phyloP scores from a whole-genome alignment of 2,329 filamentous ascomycete genomes.

The Stenocarpella maydis region DNA sequence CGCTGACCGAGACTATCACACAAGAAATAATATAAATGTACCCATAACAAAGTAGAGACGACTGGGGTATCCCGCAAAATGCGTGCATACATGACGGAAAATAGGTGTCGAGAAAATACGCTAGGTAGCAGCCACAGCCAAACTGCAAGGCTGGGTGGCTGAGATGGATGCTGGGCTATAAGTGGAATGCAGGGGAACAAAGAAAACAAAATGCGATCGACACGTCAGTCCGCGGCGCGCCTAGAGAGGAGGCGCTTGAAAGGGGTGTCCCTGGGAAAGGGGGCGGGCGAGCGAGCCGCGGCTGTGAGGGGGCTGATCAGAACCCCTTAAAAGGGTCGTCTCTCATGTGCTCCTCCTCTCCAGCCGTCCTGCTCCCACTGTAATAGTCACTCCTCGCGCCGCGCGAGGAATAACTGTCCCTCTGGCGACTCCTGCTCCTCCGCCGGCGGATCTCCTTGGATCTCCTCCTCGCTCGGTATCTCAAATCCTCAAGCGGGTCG shows the following conservation, averaged over 20 bases:
- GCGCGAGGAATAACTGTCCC: constrained; percentile 60
- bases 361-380: constrained; percentile 54
- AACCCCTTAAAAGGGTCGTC: constrained; percentile 72
- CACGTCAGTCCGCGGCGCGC: background rate
- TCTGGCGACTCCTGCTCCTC: constrained; percentile 60
- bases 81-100: background rate
- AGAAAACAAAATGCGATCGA: constrained; percentile 5
- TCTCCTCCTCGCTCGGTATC: constrained; percentile 56
- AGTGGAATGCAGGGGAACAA: background rate
- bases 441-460: constrained; percentile 63
- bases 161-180: background rate
- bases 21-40: constrained; percentile 18
- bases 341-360: constrained; percentile 63
- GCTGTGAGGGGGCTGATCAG: constrained; percentile 43
- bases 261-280: background rate
- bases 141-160: background rate
- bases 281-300: background rate
- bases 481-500: constrained; percentile 60
- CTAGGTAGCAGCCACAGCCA: constrained; percentile 3
- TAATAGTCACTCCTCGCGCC: constrained; percentile 53
- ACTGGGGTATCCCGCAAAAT: constrained; percentile 18
- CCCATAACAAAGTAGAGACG: constrained; percentile 13
- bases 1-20: background rate
- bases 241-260: background rate
- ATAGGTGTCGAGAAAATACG: constrained; percentile 9